phyloP scores from a whole-genome alignment of 106 monocot genomes.

The Phalaenopsis aphrodite region DNA sequence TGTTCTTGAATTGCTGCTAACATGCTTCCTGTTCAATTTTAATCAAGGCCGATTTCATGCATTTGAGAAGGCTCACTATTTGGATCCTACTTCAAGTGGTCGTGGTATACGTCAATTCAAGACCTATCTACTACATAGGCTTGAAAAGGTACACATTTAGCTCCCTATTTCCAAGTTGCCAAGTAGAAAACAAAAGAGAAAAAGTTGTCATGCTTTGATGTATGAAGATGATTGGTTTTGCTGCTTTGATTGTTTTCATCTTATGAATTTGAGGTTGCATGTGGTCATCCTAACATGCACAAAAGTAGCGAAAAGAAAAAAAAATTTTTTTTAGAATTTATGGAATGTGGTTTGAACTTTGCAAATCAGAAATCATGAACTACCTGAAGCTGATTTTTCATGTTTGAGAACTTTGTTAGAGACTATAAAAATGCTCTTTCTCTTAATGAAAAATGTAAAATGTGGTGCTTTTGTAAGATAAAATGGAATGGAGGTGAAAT shows the following conservation, averaged over 20 bases:
- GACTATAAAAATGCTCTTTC: not conserved
- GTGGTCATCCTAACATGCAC: not conserved
- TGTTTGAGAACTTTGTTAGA: not conserved
- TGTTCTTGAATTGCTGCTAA: not conserved
- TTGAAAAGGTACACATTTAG: slow-evolving; percentile 61
- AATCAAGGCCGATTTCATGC: slow-evolving; percentile 84
- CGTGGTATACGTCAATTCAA: slow-evolving; percentile 97
- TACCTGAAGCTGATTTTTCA: not conserved
- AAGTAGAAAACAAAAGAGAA: not conserved
- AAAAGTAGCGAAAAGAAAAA: not conserved
- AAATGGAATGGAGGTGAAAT: not conserved
- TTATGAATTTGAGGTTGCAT: not conserved
- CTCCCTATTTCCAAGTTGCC: not conserved
- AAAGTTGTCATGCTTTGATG: not conserved
- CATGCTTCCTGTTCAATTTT: not conserved
- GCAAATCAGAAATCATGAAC: not conserved
- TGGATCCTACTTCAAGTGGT: slow-evolving; percentile 77
- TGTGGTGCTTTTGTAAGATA: not conserved
- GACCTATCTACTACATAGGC: slow-evolving; percentile 84
- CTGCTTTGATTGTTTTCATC: not conserved
- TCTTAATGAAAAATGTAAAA: not conserved
- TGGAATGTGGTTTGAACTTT: not conserved
- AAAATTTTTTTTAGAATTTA: not conserved
- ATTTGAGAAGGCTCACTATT: slow-evolving; percentile 74
- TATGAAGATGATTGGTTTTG: slow-evolving; percentile 1